phyloP scores from a whole-genome alignment of 371 early-diverging fungal genomes.

The Rhizomucor miehei region DNA sequence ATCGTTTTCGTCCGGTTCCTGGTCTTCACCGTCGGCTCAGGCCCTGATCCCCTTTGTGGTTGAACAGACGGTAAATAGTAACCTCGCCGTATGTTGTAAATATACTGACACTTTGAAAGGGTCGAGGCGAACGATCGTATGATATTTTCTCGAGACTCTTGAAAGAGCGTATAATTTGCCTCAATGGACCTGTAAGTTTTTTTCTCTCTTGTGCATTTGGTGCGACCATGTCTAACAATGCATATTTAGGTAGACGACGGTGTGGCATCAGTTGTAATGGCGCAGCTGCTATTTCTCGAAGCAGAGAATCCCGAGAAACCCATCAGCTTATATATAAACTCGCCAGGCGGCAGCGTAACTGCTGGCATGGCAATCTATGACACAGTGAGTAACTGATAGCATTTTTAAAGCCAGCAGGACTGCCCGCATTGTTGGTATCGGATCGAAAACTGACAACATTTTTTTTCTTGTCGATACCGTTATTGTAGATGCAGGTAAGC shows the following conservation, averaged over 20 bases:
- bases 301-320: constrained; percentile 93
- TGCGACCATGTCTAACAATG: background rate
- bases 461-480: constrained; percentile 1
- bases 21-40: constrained; percentile 24
- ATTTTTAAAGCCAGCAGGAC: background rate
- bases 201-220: background rate
- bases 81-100: no score
- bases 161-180: constrained; percentile 94
- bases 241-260: constrained; percentile 71
- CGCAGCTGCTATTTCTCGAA: constrained; percentile 94
- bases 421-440: no score
- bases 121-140: constrained; percentile 81
- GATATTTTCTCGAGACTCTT: constrained; percentile 96
- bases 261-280: constrained; percentile 83
- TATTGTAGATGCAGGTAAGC: constrained; percentile 53
- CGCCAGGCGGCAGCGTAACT: constrained; percentile 95
- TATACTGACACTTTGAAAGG: constrained; percentile 27
- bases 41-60: constrained; percentile 70
- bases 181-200: constrained; percentile 80
- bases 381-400: constrained; percentile 52
- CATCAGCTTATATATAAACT: constrained; percentile 94
- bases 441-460: background rate
- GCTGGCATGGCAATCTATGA: constrained; percentile 95
- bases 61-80: constrained; percentile 64
- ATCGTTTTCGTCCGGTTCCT: background rate